phyloP scores from a whole-genome alignment of 176 grass and related monocot genomes.

The Triticum dicoccoides region DNA sequence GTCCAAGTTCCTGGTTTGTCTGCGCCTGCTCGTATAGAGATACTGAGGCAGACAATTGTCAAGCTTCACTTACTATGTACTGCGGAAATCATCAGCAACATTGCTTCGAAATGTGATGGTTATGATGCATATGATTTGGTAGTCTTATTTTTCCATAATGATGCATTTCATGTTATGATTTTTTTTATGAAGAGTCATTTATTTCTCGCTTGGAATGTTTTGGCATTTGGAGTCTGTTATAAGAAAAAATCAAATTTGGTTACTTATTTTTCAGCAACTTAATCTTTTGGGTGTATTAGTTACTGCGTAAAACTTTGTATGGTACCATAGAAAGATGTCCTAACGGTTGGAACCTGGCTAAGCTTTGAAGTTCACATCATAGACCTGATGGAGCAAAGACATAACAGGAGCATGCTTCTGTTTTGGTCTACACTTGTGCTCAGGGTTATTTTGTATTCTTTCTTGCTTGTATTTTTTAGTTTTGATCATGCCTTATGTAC shows the following conservation, averaged over 20 bases:
- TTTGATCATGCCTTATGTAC: not conserved
- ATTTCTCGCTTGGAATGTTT: not conserved
- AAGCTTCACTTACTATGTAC: constrained; percentile 62
- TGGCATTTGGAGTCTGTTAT: not conserved
- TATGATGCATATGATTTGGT: constrained; percentile 98
- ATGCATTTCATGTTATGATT: not conserved
- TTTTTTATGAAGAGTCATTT: not conserved
- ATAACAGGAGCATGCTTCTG: not conserved
- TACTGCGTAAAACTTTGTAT: not conserved
- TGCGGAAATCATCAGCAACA: constrained; percentile 63
- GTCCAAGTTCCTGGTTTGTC: constrained; percentile 77
- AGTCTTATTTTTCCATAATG: constrained; percentile 14
- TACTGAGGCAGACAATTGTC: constrained; percentile 68
- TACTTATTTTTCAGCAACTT: not conserved
- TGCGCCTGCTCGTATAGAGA: constrained; percentile 57
- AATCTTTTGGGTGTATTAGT: not conserved
- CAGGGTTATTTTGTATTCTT: not conserved
- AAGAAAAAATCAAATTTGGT: not conserved
- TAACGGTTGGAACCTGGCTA: not conserved
- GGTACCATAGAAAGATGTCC: too few species aligned
- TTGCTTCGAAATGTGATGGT: constrained; percentile 87
- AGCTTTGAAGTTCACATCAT: not conserved
- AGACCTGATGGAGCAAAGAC: not conserved
- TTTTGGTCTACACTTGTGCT: not conserved
- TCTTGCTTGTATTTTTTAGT: not conserved